Base-by-base conservation (phyloP, 2,329 filamentous ascomycete species). In the Neurospora crassa region DNA sequence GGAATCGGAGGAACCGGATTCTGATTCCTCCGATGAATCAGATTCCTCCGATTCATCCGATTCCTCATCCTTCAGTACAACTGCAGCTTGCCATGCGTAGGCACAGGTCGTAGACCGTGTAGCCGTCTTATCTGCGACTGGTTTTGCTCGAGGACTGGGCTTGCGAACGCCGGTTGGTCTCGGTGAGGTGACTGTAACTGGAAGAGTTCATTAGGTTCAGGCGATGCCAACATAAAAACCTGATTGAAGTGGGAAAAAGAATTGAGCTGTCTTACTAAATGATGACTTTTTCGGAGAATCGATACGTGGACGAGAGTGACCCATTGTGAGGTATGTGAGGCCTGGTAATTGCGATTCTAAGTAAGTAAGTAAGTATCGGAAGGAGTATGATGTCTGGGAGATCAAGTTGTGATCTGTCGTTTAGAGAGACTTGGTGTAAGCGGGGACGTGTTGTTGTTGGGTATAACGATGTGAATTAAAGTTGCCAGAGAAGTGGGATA, bases 251-350 rank as follows among this genome's bases (percentile, higher is more conserved):
- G 0, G 45, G 12, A 53, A 16, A 24, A 12, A 11, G 2, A n/a
- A 14, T 1, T 24, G 11, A 3, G 0, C 5, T 53, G 11, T 24
- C 20, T 47, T 20, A 12, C 43, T 2, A 12, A 3, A 8, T 45
- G 18, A 18, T 20, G 0, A n/a, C 18, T 18, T 7, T 43, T 10
- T n/a, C 16, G 3, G 0, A 8, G 2, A 0, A 7, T 1, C 18
- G 8, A 12, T 4, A n/a, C 8, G 18, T 45, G 7, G 42, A 11
- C 8, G 43, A 24, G 45, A 53, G 11, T 2, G 20, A 16, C 12
- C 12, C 20, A 53, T 53, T 16, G 12, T 16, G 20, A 16, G 20
- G 14, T 16, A 24, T 1, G 5, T 24, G 20, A 24, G 24, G 2
- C 20, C 7, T 4, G 20, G 45, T 53, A 20, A 53, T 12, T 6